These are phyloP conservation scores for Debaryomycetaceae sp. DNA, from an alignment of 1,139 yeast species.

Conservation along the genomic window DNA sequence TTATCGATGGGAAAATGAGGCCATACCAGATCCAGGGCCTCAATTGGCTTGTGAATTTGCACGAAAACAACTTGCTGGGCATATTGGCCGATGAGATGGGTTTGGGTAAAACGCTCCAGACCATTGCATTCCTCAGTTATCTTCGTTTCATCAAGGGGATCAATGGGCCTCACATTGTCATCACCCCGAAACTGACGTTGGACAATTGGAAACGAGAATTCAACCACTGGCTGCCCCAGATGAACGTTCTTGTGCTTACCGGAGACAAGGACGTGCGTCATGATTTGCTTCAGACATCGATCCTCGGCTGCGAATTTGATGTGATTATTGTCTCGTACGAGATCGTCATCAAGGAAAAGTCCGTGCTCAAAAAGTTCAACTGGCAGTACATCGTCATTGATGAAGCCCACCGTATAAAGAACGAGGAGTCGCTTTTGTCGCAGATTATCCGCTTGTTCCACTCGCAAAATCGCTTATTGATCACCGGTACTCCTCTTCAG, in stretches of 20 bases:
- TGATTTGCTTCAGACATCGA: conserved; percentile 35
- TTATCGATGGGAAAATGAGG: conserved; percentile 51
- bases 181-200: conserved; percentile 70
- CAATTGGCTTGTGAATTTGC: conserved; percentile 79
- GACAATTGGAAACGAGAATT: conserved; percentile 78
- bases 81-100: conserved; percentile 99
- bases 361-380: conserved; percentile 48
- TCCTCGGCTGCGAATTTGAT: conserved; percentile 58
- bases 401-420: conserved; percentile 75
- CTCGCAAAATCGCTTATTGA: conserved; percentile 56
- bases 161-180: conserved; percentile 63
- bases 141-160: conserved; percentile 48
- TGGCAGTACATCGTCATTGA: conserved; percentile 74
- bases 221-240: conserved; percentile 71
- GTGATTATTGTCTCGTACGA: conserved; percentile 68
- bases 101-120: conserved; percentile 88
- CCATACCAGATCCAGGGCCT: conserved; percentile 90
- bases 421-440: conserved; percentile 63
- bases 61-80: conserved; percentile 79
- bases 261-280: conserved; percentile 64
- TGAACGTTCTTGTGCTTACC: conserved; percentile 53
- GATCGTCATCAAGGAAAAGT: conserved; percentile 64
- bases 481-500: conserved; percentile 77
- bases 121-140: conserved; percentile 74
- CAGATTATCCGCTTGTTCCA: conserved; percentile 68